Conservation (phyloP, 306 rosid genomes). For the Luffa acutangula region DNA sequence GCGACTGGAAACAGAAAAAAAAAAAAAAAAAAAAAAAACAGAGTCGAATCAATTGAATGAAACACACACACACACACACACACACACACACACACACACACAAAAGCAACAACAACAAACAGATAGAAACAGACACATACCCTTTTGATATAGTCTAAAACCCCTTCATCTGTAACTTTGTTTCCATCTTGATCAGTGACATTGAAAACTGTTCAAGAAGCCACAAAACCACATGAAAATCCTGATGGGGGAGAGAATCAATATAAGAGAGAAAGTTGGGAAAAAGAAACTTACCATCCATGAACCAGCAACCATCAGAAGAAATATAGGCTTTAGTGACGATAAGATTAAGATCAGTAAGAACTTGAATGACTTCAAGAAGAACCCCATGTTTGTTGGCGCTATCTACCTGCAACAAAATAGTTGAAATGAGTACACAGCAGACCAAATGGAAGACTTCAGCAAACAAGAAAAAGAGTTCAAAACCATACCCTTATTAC, state of each 20-base stretch:
- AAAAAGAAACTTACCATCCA: conserved; percentile 64
- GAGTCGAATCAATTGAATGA: neutral
- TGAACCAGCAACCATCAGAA: conserved; percentile 98
- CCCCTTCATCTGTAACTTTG: conserved; percentile 70
- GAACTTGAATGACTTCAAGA: conserved; percentile 83
- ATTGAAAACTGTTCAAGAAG: conserved; percentile 54
- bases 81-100: too few species aligned
- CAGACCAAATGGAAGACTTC: neutral
- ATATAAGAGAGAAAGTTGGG: neutral
- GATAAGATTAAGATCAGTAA: conserved; percentile 77
- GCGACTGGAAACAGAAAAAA: conserved; percentile 37
- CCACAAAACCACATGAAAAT: neutral
- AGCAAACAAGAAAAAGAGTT: neutral
- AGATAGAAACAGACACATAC: conserved; percentile 24
- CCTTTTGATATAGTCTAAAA: conserved; percentile 65
- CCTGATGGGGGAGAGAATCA: neutral
- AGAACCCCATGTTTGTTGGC: conserved; percentile 84
- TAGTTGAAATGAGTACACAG: neutral
- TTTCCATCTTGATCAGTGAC: conserved; percentile 91
- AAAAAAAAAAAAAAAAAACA: neutral
- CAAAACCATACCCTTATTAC: conserved; percentile 56
- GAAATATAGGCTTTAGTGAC: conserved; percentile 84
- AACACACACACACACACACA: too few species aligned
- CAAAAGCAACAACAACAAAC: neutral
- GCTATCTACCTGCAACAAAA: conserved; percentile 58